Evolutionary conservation across 2,329 filamentous ascomycete genomes (phyloP), one percentile per base, ranked within the genome.

Genomic region (Fonsecaea multimorphosa): DNA sequence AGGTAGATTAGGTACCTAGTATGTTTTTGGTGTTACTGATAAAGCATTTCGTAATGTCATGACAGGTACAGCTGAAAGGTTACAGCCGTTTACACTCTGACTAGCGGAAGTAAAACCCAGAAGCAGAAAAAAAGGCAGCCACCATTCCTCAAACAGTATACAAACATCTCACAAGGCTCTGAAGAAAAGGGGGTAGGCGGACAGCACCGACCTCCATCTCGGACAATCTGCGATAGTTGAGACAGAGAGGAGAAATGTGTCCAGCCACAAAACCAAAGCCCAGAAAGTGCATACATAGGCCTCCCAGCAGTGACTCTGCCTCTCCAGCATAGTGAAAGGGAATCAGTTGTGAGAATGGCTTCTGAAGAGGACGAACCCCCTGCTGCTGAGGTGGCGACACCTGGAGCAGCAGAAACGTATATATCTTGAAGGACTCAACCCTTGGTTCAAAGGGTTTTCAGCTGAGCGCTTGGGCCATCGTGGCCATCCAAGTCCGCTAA

Each of bases 61-160:
- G 44, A 27, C 44, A 27, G 44, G 9, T 49, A 49, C 44, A 24
- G 44, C 44, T 27, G 44, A 49, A 3, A 14, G 8, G 44, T 24
- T 11, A 24, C 44, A 49, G 19, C 22, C 19, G 27, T 24, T n/a
- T 49, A 24, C 44, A 24, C 19, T 49, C 4, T 49, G 44, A 49
- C 22, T 49, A 49, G 44, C 11, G 19, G n/a, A 11, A 27, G 19
- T 1, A 49, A 24, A 49, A 49, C n/a, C n/a, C 3, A 31, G 44
- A 3, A 49, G 44, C 12, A 40, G 5, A 32, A 46, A 8, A 46
- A 58, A 59, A 64, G 55, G 54, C 61, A 64, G 44, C 55, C 32
- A 64, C 61, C 56, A 59, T 59, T 11, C 61, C 61, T 32, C 24
- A 59, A 59, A 54, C 32, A 64, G 56, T 22, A 64, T 36, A 8